These are phyloP conservation scores for Boeremia lycopersici DNA, from an alignment of 2,329 filamentous ascomycete species.

Conservation along the genomic window DNA sequence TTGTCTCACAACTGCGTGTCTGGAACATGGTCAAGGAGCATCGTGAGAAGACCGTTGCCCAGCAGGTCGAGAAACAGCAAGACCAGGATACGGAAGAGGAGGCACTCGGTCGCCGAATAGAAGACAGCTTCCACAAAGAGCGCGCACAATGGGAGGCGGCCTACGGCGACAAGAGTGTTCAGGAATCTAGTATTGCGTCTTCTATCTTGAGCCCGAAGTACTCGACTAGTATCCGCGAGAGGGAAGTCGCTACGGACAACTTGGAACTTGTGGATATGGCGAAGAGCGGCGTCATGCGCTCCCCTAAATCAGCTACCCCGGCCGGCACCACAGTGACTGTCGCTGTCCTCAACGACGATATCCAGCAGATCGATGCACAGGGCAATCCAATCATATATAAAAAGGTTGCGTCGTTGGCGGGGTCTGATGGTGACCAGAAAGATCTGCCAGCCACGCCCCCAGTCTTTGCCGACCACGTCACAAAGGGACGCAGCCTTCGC, in stretches of 20 bases:
- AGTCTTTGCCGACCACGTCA: constrained; percentile 1
- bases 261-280: constrained; percentile 64
- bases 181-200: constrained; percentile 59
- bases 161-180: constrained; percentile 67
- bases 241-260: constrained; percentile 50
- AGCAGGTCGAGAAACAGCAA: constrained; percentile 60
- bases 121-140: constrained; percentile 66
- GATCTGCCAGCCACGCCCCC: constrained; percentile 11
- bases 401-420: not conserved
- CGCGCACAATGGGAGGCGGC: constrained; percentile 75
- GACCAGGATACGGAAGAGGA: constrained; percentile 70
- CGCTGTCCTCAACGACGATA: constrained; percentile 59
- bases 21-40: constrained; percentile 77
- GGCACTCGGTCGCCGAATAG: constrained; percentile 69
- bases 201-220: constrained; percentile 44
- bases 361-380: constrained; percentile 41
- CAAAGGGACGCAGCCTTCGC: constrained; percentile 27
- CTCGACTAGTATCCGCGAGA: constrained; percentile 42
- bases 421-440: not conserved
- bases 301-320: constrained; percentile 36
- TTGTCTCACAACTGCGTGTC: constrained; percentile 83
- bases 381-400: constrained; percentile 32
- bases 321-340: constrained; percentile 58
- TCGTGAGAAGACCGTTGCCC: constrained; percentile 53
- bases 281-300: constrained; percentile 51